A percentile compares a stretch with the other conserved stretches of the same genome.
Conservation (phyloP, 139 green algal genomes). For the Haematococcus lacustris region DNA sequence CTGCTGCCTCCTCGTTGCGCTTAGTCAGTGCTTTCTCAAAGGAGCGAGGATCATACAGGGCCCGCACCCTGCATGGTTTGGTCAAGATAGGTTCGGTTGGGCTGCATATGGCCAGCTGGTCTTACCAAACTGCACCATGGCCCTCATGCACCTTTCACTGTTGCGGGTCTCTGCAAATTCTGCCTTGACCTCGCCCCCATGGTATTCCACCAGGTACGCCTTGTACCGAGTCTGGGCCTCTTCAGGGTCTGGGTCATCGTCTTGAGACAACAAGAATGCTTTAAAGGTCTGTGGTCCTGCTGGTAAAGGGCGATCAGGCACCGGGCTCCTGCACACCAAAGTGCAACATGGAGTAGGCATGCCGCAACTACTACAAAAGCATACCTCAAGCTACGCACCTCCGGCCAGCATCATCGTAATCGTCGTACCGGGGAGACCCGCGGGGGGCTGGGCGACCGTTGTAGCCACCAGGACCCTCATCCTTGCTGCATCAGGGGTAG, state of each 20-base stretch:
- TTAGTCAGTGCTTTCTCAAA: slow-evolving; percentile 31
- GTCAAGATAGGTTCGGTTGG: no score
- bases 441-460: background rate
- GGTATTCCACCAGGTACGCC: slow-evolving; percentile 60
- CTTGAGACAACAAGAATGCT: slow-evolving; percentile 37
- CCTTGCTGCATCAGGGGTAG: background rate
- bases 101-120: no score
- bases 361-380: background rate
- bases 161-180: slow-evolving; percentile 44
- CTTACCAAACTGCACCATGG: background rate
- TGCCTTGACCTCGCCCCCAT: slow-evolving; percentile 46
- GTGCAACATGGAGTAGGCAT: background rate
- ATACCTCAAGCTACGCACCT: background rate
- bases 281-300: slow-evolving; percentile 38
- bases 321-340: background rate
- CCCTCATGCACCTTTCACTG: slow-evolving; percentile 2
- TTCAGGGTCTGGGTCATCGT: slow-evolving; percentile 49
- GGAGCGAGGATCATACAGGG: slow-evolving; percentile 35
- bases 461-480: background rate
- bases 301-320: background rate
- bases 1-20: slow-evolving; percentile 30
- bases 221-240: slow-evolving; percentile 57
- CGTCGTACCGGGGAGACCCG: no score
- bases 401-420: background rate
- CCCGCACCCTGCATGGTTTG: slow-evolving; percentile 10